Base-by-base conservation (phyloP, 805 yeast genomes). In the Yamadazyma sp. region DNA sequence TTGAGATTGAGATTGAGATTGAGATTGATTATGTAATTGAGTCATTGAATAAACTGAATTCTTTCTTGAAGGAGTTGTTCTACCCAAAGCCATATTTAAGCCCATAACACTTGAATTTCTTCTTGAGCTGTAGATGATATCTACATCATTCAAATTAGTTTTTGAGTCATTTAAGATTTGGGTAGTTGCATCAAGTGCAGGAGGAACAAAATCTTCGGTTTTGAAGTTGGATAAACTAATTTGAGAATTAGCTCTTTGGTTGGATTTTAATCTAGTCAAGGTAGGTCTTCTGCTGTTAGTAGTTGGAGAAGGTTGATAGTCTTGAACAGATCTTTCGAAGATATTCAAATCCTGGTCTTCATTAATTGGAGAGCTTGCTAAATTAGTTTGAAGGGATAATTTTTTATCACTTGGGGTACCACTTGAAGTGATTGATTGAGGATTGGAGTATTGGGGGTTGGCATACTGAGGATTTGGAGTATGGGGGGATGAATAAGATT, bases 161-260 rank as follows among this genome's bases (percentile, higher is more conserved):
- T 66, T 60, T 48, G 78, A 79, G 10, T 80, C 74, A 27, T 79
- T 69, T 23, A 84, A 65, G 40, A 82, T 76, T 13, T 80, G 72
- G 4, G 93, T 75, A 7, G 95, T 86, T 15, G 73, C 73, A 49
- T 86, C 95, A 47, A 86, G 65, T 5, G 86, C 86, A 0, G 96
- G 89, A 2, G 94, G 84, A 14, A 86, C 84, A 46, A 60, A 75
- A 56, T 87, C 84, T 55, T 86, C 81, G 7, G 65, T 58, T 23
- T 72, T 64, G 35, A 62, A 52, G 23, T 56, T 57, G 6, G 52
- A 31, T 12, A 44, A 36, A n/a, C 42, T 36, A 14, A 44, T 33
- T 8, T 39, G 32, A 13, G 43, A 38, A 14, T 38, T 43, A 15
- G 33, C 38, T 15, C 38, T 23, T 13, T 30, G 36, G 9, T 37